Evolutionary conservation across 257 asterid genomes (phyloP).

Genomic region (Sherardia arvensis): DNA sequence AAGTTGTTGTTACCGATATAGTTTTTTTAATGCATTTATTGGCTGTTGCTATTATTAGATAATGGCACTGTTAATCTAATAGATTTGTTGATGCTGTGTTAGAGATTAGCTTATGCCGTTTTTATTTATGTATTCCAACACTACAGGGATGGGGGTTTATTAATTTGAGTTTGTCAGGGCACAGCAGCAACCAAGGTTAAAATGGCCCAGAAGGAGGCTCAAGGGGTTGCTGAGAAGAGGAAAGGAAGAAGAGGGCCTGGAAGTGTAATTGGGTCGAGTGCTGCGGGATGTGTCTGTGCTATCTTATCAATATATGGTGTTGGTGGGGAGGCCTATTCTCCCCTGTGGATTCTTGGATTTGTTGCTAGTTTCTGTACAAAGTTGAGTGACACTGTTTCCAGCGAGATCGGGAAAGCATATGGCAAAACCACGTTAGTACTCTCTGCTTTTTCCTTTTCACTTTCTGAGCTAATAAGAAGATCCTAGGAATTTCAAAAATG

Average conservation of each 20-base stretch:
- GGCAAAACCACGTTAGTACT: conserved; percentile 84
- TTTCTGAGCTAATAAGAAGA: conserved; percentile 1
- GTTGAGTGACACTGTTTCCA: conserved; percentile 91
- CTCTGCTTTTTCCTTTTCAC: conserved; percentile 15
- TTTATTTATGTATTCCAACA: background rate
- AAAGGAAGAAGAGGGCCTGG: conserved; percentile 95
- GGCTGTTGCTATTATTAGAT: background rate
- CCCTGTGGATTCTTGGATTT: conserved; percentile 79
- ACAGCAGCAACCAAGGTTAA: conserved; percentile 89
- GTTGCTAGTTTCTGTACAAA: conserved; percentile 94
- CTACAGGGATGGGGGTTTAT: conserved; percentile 7
- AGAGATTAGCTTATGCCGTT: background rate
- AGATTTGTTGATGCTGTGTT: background rate
- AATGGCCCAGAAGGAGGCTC: conserved; percentile 95
- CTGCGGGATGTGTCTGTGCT: conserved; percentile 90
- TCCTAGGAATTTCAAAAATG: background rate
- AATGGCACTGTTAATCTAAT: background rate
- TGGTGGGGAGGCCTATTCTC: conserved; percentile 57
- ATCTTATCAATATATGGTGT: conserved; percentile 54
- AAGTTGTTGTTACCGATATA: background rate
- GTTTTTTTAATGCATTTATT: too few species aligned
- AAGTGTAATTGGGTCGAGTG: conserved; percentile 96
- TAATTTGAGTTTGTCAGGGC: conserved; percentile 45
- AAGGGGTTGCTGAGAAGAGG: conserved; percentile 93
- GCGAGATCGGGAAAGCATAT: conserved; percentile 96